Evolutionary conservation across 345 rosid genomes (phyloP), one percentile per base, ranked within the genome.

Genomic region (Nasturtium officinale): DNA sequence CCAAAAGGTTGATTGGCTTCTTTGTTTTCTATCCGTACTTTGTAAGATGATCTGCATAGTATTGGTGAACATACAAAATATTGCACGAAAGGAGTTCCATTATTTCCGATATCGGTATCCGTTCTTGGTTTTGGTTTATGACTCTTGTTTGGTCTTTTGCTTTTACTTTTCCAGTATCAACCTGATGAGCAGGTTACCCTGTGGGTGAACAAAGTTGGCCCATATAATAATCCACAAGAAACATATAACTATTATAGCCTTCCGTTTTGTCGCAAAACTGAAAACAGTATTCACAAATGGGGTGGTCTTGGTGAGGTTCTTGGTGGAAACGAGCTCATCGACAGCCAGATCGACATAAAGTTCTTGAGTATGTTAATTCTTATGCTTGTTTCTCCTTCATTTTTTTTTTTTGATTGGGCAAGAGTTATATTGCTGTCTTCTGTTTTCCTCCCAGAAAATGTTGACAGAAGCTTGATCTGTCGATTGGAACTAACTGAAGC

Each of bases 231-330:
- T 79, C 99, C 99, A 28, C 99, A 96, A 81, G 98, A 96, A 86
- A 96, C 98, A 1, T 96, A 96, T 79, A 96, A 96, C 84, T 96
- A 96, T 70, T 90, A 90, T 87, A 87, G 94, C 81, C 98, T 96
- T 79, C 99, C 99, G 10, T 96, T 92, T 84, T 96, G 99, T 68
- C 90, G 79, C 57, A 85, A 83, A 42, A 65, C 91, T 77, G 80
- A 37, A 20, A 82, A 79, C 80, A 72, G 82, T 46, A 82, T 86
- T 63, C 99, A 96, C 83, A 96, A 96, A 80, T 96, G 98, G 99
- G 99, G 96, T 80, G 99, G 98, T 47, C 98, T 96, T 75, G 99
- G 98, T 71, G 99, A 96, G 80, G 99, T 92, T 78, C 87, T 96
- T 11, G 99, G 99, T 82, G 99, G 99, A 72, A 96, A 96, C 76